Evolutionary conservation across 2,329 filamentous ascomycete genomes (phyloP).

Genomic region (Sphaerostilbella broomeana): DNA sequence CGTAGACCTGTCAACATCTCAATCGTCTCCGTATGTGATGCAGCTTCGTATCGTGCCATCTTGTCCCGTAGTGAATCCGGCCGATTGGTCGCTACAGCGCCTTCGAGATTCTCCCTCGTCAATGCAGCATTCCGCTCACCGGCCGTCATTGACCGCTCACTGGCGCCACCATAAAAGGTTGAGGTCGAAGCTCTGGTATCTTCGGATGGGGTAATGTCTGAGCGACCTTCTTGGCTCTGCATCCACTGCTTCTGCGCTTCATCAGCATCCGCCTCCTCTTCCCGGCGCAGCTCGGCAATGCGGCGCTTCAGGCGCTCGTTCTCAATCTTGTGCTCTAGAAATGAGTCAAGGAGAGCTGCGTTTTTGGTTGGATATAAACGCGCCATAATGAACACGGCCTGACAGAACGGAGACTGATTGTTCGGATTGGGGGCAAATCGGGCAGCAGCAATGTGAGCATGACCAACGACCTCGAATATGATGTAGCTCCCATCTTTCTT

Average conservation of each 20-base stretch:
- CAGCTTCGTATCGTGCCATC: conserved; percentile 73
- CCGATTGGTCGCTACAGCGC: conserved; percentile 56
- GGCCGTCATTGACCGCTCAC: conserved; percentile 51
- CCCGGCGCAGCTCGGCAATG: conserved; percentile 76
- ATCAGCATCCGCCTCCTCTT: conserved; percentile 76
- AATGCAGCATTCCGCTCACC: conserved; percentile 65
- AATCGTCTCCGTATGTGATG: conserved; percentile 76
- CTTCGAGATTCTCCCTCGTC: conserved; percentile 75
- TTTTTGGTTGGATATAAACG: conserved; percentile 87
- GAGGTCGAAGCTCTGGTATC: conserved; percentile 32
- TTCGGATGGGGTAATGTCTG: conserved; percentile 47
- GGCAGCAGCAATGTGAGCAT: conserved; percentile 76
- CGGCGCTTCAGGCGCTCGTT: conserved; percentile 80
- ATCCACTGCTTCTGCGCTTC: conserved; percentile 56
- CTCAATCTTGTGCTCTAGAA: conserved; percentile 94
- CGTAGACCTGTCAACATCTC: conserved; percentile 87
- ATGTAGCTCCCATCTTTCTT: conserved; percentile 63
- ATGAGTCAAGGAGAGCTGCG: conserved; percentile 78
- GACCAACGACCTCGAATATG: conserved; percentile 88
- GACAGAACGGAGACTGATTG: conserved; percentile 65
- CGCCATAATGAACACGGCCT: conserved; percentile 90
- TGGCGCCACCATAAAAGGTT: conserved; percentile 25
- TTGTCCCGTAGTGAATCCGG: conserved; percentile 77
- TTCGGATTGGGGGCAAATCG: conserved; percentile 55
- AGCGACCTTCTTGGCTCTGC: conserved; percentile 50